A percentile compares a stretch with the other conserved stretches of the same genome.
phyloP scores from a whole-genome alignment of 169 alveolate genomes.

The Eimeria maxima region DNA sequence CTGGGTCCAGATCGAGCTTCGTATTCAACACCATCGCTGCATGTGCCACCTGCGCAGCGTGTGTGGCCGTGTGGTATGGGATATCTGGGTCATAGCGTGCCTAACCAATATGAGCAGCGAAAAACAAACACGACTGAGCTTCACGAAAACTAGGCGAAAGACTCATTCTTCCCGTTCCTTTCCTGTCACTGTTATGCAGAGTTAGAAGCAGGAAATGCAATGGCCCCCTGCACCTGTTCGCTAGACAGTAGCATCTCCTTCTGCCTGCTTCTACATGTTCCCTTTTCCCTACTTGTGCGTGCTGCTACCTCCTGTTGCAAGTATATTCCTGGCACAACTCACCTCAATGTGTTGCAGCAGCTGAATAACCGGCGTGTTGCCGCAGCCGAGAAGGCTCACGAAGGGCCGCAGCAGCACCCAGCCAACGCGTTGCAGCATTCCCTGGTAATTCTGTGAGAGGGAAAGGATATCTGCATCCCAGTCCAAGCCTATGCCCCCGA shows the following conservation, averaged over 20 bases:
- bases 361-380: slow-evolving; percentile 13
- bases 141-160: background rate
- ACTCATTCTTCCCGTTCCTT: background rate
- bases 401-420: slow-evolving; percentile 62
- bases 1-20: slow-evolving; percentile 41
- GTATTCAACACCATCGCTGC: slow-evolving; percentile 84
- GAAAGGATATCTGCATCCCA: slow-evolving; percentile 55
- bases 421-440: slow-evolving; percentile 64
- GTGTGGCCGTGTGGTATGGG: slow-evolving; percentile 86
- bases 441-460: slow-evolving; percentile 22
- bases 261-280: background rate
- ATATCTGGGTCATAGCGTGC: slow-evolving; percentile 80
- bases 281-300: background rate
- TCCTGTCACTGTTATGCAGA: background rate
- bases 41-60: slow-evolving; percentile 88
- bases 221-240: background rate
- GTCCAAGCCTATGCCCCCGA: slow-evolving; percentile 40
- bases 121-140: background rate
- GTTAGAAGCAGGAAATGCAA: background rate
- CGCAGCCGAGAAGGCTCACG: slow-evolving; percentile 40
- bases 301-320: background rate
- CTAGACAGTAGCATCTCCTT: background rate
- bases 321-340: background rate
- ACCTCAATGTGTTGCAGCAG: slow-evolving; percentile 64
- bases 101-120: background rate